These are phyloP conservation scores for Chrysoporthe cubensis DNA, from an alignment of 2,329 filamentous ascomycete genomes.

Conservation along the genomic window DNA sequence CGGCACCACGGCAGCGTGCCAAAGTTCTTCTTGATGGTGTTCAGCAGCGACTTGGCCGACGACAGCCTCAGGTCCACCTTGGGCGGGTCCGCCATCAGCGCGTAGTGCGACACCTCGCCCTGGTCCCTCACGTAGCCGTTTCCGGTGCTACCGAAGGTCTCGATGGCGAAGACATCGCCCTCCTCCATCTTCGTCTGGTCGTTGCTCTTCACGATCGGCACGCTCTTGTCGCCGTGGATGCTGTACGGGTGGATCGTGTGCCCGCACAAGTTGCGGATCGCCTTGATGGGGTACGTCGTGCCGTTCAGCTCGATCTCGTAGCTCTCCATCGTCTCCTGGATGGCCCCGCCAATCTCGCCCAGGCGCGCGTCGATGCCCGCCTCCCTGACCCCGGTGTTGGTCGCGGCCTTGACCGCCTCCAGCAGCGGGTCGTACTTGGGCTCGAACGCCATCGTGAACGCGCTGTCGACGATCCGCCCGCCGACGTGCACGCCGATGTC, in stretches of 20 bases:
- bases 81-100: constrained; percentile 71
- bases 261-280: constrained; percentile 84
- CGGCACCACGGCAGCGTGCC: constrained; percentile 90
- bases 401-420: constrained; percentile 73
- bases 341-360: constrained; percentile 79
- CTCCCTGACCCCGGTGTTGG: constrained; percentile 85
- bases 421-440: constrained; percentile 76
- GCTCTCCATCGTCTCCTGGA: constrained; percentile 92
- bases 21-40: constrained; percentile 94
- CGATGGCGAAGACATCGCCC: constrained; percentile 91
- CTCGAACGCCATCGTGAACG: constrained; percentile 79
- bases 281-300: constrained; percentile 77
- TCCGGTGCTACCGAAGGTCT: constrained; percentile 93
- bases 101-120: constrained; percentile 90
- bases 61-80: constrained; percentile 77
- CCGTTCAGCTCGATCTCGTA: constrained; percentile 87
- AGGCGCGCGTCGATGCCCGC: constrained; percentile 92
- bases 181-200: constrained; percentile 98
- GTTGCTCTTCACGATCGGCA: constrained; percentile 87
- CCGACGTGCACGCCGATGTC: constrained; percentile 83
- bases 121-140: constrained; percentile 87
- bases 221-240: constrained; percentile 91
- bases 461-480: constrained; percentile 79
- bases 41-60: constrained; percentile 84
- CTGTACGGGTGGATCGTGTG: constrained; percentile 88